A percentile compares a stretch with the other conserved stretches of the same genome.
phyloP scores from a whole-genome alignment of 306 rosid genomes.

The Ochetophila trinervis region DNA sequence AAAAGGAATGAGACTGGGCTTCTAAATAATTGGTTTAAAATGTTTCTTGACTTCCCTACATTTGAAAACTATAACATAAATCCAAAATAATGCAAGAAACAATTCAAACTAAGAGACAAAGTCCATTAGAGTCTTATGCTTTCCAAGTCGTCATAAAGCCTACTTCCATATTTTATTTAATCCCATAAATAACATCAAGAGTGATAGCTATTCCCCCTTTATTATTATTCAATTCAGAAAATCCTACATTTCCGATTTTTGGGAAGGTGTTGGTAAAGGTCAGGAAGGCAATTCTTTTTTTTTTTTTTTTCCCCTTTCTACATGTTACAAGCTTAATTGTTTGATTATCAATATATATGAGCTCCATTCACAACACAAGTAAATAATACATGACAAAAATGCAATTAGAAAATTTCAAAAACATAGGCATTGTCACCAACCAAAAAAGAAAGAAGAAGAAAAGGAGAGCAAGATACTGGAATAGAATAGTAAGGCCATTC shows the following conservation, averaged over 20 bases:
- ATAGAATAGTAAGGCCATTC: not conserved
- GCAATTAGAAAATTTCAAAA: not conserved
- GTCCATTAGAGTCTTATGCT: too few relatives aligned
- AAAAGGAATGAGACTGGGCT: too few relatives aligned
- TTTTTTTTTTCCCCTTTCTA: not conserved
- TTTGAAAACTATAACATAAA: too few relatives aligned
- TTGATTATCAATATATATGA: not conserved
- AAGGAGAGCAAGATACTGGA: not conserved
- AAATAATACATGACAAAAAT: not conserved
- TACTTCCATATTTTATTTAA: too few relatives aligned
- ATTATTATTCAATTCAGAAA: not conserved
- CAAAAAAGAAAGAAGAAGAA: not conserved
- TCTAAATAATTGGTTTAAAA: too few relatives aligned
- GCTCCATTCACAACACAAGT: not conserved
- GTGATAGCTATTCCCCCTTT: not conserved
- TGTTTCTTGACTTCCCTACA: too few relatives aligned
- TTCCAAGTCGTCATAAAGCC: too few relatives aligned
- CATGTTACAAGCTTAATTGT: not conserved
- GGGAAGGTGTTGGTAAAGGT: not conserved
- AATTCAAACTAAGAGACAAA: too few relatives aligned
- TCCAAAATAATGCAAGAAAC: too few relatives aligned
- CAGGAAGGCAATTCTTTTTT: too few relatives aligned
- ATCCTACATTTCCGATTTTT: not conserved
- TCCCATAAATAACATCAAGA: not conserved
- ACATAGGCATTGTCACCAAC: not conserved